A percentile compares a stretch with the other conserved stretches of the same genome.
phyloP scores from a whole-genome alignment of 768 basidiomycete genomes.

The Cyathus striatus region DNA sequence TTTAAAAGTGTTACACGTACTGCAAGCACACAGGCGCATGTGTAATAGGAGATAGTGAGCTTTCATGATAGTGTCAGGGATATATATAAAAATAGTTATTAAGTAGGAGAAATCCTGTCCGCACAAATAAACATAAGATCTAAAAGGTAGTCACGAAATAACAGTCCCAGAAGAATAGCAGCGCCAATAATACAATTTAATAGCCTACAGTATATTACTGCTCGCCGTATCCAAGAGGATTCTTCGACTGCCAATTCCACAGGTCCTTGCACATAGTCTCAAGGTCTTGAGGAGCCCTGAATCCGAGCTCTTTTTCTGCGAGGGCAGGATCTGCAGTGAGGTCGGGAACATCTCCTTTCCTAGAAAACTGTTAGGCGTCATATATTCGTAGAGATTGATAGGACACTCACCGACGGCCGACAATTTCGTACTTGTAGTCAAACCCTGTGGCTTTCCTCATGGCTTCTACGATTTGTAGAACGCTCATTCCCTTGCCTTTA shows the following conservation, averaged over 20 bases:
- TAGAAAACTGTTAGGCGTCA: constrained; percentile 23
- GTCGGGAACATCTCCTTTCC: constrained; percentile 93
- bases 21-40: no score
- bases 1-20: no score
- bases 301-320: constrained; percentile 90
- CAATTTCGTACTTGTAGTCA: constrained; percentile 83
- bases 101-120: no score
- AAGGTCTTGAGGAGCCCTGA: constrained; percentile 75
- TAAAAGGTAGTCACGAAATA: no score
- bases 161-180: no score
- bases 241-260: constrained; percentile 99
- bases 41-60: no score
- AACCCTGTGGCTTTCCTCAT: constrained; percentile 91
- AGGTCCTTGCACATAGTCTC: constrained; percentile 94
- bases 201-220: constrained; percentile 1
- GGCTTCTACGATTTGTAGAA: constrained; percentile 89
- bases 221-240: constrained; percentile 70
- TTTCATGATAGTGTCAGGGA: no score
- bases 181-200: no score
- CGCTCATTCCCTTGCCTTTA: constrained; percentile 87
- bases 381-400: constrained; percentile 3
- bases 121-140: no score
- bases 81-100: no score
- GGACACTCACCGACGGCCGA: constrained; percentile 75
- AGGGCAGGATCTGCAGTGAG: constrained; percentile 90